phyloP scores from a whole-genome alignment of 176 grass and related monocot species.

The Microstegium vimineum region DNA sequence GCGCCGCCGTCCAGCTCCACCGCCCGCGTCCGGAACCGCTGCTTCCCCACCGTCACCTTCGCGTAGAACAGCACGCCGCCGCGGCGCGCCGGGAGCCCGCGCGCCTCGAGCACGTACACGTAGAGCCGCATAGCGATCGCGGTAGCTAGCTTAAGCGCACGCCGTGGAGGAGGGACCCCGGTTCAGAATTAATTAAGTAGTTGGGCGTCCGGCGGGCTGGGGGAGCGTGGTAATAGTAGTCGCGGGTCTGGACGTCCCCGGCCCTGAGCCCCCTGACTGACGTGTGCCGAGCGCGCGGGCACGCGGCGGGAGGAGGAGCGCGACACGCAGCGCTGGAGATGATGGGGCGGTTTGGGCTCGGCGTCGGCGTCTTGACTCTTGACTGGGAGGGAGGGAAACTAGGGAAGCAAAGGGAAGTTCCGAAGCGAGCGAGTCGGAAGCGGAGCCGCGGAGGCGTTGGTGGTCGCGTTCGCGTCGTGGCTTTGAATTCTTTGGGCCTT shows the following conservation, averaged over 20 bases:
- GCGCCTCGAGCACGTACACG: slow-evolving; percentile 63
- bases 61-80: slow-evolving; percentile 35
- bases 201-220: not conserved
- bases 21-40: slow-evolving; percentile 48
- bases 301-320: slow-evolving; percentile 13
- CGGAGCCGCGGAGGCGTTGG: no score
- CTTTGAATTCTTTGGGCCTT: not conserved
- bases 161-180: not conserved
- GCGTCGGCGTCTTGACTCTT: not conserved
- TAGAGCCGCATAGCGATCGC: slow-evolving; percentile 50
- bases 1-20: not conserved
- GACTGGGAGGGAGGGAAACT: no score
- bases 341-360: not conserved
- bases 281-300: not conserved
- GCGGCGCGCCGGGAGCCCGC: slow-evolving; percentile 27
- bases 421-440: no score
- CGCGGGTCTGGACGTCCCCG: not conserved
- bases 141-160: not conserved
- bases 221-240: not conserved
- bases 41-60: slow-evolving; percentile 58
- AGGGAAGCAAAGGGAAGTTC: no score
- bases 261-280: not conserved
- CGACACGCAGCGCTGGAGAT: slow-evolving; percentile 2
- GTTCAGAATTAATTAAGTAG: not conserved
- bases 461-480: no score